phyloP scores from a whole-genome alignment of 306 rosid species.

The Pyrus bretschneideri region DNA sequence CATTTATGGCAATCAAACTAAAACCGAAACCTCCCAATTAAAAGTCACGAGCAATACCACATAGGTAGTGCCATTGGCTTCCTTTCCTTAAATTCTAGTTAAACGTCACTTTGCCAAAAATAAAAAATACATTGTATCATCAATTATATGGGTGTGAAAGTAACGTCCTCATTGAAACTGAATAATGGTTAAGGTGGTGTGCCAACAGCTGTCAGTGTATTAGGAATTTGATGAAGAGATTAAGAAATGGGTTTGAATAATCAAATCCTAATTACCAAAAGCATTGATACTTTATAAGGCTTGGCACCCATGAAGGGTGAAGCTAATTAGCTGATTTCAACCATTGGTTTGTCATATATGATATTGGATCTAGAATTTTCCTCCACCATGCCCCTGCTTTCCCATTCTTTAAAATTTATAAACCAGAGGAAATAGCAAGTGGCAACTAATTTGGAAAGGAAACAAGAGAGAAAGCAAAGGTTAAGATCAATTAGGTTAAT shows the following conservation, averaged over 20 bases:
- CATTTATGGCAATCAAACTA: too few species aligned
- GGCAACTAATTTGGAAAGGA: background rate
- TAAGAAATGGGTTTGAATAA: background rate
- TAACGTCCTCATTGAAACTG: background rate
- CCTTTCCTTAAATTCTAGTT: too few species aligned
- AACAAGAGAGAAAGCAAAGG: background rate
- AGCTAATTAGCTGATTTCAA: slow-evolving; percentile 7
- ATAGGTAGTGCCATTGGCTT: too few species aligned
- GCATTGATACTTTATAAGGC: background rate
- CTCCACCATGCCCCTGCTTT: background rate
- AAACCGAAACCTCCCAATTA: too few species aligned
- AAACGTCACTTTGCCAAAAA: too few species aligned
- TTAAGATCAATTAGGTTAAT: background rate
- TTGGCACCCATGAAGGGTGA: slow-evolving; percentile 8
- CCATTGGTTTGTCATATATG: background rate
- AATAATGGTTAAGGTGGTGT: background rate
- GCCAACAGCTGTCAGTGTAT: slow-evolving; percentile 1
- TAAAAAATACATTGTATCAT: too few species aligned
- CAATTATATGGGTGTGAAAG: background rate
- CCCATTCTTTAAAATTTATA: background rate
- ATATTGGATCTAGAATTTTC: background rate
- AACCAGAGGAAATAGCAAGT: background rate
- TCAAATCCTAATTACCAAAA: background rate
- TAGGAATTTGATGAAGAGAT: background rate
- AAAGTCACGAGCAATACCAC: too few species aligned